Conservation (phyloP, 176 grass and related monocot species). For the Alloteropsis semialata region DNA sequence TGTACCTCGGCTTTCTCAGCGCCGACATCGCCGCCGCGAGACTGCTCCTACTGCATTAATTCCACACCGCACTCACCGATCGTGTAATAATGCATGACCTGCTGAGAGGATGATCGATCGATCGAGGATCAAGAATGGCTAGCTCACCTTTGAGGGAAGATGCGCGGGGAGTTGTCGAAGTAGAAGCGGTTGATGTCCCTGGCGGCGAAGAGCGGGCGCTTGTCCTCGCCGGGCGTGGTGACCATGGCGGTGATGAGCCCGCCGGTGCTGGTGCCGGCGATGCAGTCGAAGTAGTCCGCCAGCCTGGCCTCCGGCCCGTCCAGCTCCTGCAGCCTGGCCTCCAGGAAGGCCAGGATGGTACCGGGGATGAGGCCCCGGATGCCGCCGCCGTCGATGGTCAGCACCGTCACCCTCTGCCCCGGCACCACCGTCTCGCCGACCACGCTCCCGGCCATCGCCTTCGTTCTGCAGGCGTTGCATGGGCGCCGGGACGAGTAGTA, state of each 20-base stretch:
- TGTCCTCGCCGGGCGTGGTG: conserved; percentile 32
- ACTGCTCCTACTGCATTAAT: conserved; percentile 1
- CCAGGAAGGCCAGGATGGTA: conserved; percentile 51
- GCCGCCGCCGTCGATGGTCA: conserved; percentile 49
- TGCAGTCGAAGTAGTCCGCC: conserved; percentile 54
- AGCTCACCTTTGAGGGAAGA: conserved; percentile 37
- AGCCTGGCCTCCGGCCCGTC: conserved; percentile 43
- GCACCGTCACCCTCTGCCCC: conserved; percentile 39
- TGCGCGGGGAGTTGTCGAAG: conserved; percentile 34
- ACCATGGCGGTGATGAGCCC: conserved; percentile 54
- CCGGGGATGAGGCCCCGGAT: conserved; percentile 45
- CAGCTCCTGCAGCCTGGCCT: conserved; percentile 34
- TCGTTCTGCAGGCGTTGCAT: conserved; percentile 16
- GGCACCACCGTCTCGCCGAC: conserved; percentile 20
- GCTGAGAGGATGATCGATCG: background rate
- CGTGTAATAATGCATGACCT: background rate
- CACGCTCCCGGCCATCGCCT: conserved; percentile 19
- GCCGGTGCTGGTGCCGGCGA: conserved; percentile 60
- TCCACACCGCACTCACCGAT: background rate
- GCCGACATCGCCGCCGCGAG: background rate
- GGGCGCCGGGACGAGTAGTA: conserved; percentile 10
- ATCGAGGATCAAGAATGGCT: too few relatives aligned
- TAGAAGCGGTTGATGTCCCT: conserved; percentile 46
- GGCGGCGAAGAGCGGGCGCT: conserved; percentile 42
- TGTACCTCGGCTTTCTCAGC: conserved; percentile 41